Conservation (phyloP, 2,329 filamentous ascomycete species). For the Paraconiothyrium brasiliense region DNA sequence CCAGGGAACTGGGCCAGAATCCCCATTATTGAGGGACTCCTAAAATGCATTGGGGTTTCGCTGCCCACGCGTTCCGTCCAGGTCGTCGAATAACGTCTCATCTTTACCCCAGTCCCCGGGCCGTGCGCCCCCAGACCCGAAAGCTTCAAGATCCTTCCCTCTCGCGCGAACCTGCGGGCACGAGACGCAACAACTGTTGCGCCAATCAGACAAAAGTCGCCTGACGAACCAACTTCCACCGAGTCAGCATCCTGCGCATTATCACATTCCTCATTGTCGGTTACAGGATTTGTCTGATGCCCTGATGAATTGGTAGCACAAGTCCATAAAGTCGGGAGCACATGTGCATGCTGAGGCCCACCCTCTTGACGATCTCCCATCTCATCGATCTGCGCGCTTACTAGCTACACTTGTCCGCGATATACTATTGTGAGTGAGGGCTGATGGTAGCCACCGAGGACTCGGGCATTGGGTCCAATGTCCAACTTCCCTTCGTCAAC, state of each 20-base stretch:
- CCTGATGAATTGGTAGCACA: not conserved
- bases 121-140: conserved; percentile 11
- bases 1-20: not conserved
- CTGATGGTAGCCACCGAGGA: conserved; percentile 17
- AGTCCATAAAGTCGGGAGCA: conserved; percentile 7
- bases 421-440: not conserved
- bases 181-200: not conserved
- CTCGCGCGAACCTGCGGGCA: not conserved
- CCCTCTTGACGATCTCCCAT: not conserved
- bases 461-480: conserved; percentile 19
- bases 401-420: not conserved
- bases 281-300: not conserved
- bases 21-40: not conserved
- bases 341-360: conserved; percentile 3
- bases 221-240: not conserved
- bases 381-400: not conserved
- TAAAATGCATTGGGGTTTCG: conserved; percentile 1
- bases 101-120: not conserved
- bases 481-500: conserved; percentile 16
- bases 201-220: conserved; percentile 3
- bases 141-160: conserved; percentile 8
- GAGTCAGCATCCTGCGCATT: conserved; percentile 8
- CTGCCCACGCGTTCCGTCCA: not conserved
- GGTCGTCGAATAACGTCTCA: conserved; percentile 6
- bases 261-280: conserved; percentile 1